Base-by-base conservation (phyloP, 83 land plant genomes). In the Diphasiastrum complanatum region DNA sequence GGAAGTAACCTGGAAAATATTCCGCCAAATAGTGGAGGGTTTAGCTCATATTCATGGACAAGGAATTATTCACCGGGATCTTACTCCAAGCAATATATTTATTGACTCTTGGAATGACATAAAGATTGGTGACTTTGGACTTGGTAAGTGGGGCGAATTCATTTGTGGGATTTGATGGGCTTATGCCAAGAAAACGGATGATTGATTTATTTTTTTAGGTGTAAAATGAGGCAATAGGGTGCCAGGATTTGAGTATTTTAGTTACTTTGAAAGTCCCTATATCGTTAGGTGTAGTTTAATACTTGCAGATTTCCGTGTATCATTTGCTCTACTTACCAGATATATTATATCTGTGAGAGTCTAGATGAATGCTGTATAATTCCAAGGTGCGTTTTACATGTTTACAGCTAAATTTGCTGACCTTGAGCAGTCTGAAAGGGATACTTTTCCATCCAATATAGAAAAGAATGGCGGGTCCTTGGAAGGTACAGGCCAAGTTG, bases 71-170 rank as follows among this genome's bases (percentile, higher is more conserved):
- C 98, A 93, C 74, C 85, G 98, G 12, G 98, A 93, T 61, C 77
- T 93, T 62, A 93, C 91, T 11, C 98, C 98, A 22, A 93, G 60
- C 61, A 93, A 93, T 48, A 85, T 93, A n/a, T 93, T 93, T 63
- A 85, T 93, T 72, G 96, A 83, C 81, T 82, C 77, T 46, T 81
- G 88, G 33, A 76, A 78, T 72, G 98, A 88, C 65, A 78, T 93
- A 28, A 93, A 93, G 66, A 93, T 93, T 67, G 98, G 98, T 1
- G 98, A 93, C 52, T 93, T 93, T 76, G 98, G 98, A n/a, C 89
- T 93, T 46, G 98, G 98, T 93, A 85, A 40, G 80, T 37, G n/a
- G n/a, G n/a, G n/a, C n/a, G n/a, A n/a, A n/a, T n/a, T n/a, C n/a
- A n/a, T n/a, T n/a, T n/a, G n/a, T n/a, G n/a, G n/a, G n/a, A n/a